Base-by-base conservation (phyloP, 345 rosid species). In the Brassica juncea region DNA sequence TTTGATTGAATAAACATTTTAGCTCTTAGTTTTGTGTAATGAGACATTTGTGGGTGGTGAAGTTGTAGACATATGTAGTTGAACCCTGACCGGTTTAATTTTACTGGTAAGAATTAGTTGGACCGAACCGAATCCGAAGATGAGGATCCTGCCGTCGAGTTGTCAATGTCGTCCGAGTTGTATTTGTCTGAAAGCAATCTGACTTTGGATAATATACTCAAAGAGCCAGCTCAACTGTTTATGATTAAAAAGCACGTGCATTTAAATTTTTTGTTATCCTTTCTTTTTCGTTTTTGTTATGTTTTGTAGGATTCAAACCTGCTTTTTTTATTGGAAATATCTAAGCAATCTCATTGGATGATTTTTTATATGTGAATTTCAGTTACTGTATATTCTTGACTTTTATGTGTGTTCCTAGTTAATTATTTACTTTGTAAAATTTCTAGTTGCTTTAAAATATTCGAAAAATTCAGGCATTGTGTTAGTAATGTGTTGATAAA, bases 101-200 rank as follows among this genome's bases (percentile, higher is more conserved):
- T 57, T 7, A 19, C 23, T 23, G 6, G 35, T 55, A 8, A 12
- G 23, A 52, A 7, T 23, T 52, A 54, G 19, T 52, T 9, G n/a
- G 55, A 75, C 66, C 72, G 39, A 52, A 66, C 57, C 42, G 55
- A 75, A 75, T 66, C 78, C n/a, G 72, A 66, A 55, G 66, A 65
- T 74, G 64, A 75, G 30, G 66, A 74, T 52, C n/a, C 5, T 2
- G 66, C 15, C 15, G 19, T 75, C 78, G 72, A 75, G 71, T 54
- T 66, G 58, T 66, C 66, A 64, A 32, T 74, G 54, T 74, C 71
- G 54, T 74, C 71, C 4, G 65, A 74, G 12, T 75, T 70, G 66
- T 66, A 35, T 66, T 55, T 66, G 78, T 66, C 78, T 54, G 78
- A 75, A 75, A 75, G 78, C 72, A 65, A 66, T 75, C 72, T 66